Evolutionary conservation across 2,329 filamentous ascomycete genomes (phyloP), one percentile per base, ranked within the genome.

Genomic region (Harringtonia aguacate): DNA sequence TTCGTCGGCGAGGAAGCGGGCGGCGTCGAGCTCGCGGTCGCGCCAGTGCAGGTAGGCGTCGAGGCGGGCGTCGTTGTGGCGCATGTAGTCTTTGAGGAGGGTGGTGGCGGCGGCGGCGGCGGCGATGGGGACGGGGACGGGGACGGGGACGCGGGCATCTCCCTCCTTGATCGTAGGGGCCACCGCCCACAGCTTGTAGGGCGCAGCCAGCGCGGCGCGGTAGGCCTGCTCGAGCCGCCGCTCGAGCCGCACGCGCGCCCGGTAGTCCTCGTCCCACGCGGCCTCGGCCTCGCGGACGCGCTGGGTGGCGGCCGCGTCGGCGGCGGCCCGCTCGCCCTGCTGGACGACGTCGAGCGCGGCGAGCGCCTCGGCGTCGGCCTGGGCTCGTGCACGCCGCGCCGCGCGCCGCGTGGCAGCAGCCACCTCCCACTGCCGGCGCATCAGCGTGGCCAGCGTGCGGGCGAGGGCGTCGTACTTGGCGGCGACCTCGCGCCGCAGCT

Each of bases 221-320:
- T 76, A 76, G 28, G 63, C 55, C 4, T 63, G 58, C 48, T 75
- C 70, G 7, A 71, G 56, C 8, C 52, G 55, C 10, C 54, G 55
- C 52, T 76, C 73, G 36, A 63, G 58, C 1, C 52, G 53, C 1
- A 64, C 57, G 1, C 71, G 66, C 4, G 54, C 47, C 7, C 55
- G 55, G 48, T 68, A 69, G 30, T 77, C 71, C 7, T 50, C 49
- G 6, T 60, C 48, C 42, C 71, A 60, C 3, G 47, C 45, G 1
- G 49, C 44, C 48, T 70, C 62, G 20, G 58, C 57, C 2, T 59
- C 55, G 3, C 50, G 46, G 8, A 70, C 46, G 38, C 58, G 61
- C 1, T 45, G 52, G 8, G 54, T 50, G 0, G 58, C 55, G 3
- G 50, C 48, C 0, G 46, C 47, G 1, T 51, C 49, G 1, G 67